Evolutionary conservation across 2,329 filamentous ascomycete species (phyloP), one percentile per base, ranked within the genome.

Genomic region (Cytospora chrysosperma): DNA sequence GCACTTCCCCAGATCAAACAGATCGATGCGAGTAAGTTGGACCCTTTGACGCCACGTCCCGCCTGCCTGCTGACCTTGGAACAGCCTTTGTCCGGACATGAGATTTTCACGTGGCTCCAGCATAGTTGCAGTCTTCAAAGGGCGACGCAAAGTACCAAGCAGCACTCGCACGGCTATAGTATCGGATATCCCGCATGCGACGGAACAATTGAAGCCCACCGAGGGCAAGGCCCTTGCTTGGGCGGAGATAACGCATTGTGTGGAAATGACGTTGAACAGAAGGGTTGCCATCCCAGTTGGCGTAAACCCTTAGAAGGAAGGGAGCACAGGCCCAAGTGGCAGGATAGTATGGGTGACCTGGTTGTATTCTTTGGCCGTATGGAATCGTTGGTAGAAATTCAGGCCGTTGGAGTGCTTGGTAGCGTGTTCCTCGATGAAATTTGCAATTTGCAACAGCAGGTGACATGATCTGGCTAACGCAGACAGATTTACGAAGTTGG

Each of bases 1-100:
- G 90, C 93, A 37, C 76, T 99, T 75, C 95, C 95, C 63, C 90
- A 95, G 75, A 80, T 99, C 59, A 85, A 85, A 74, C 93, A 99
- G 80, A 97, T 99, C 74, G 95, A 99, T 85, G 95, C 95, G 64
- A 96, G 94, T 97, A 82, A 87, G 93, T 91, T 40, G 27, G 65
- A 50, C 15, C 10, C 13, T 13, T 56, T 12, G 1, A 13, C 15
- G 8, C 5, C 13, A n/a, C 32, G n/a, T 19, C 43, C 50, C 43
- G 62, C 51, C 32, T 55, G 6, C 13, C 30, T 19, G 43, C 57
- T 65, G 43, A 64, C n/a, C 19, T 30, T 3, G 26, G 50, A 21
- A 65, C 62, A 77, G 75, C 75, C 30, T 76, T 72, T 68, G 73
- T 76, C 28, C 53, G 60, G 12, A 56, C 53, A 21, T 64, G 51